These are phyloP conservation scores for Rhizopogon salebrosus DNA, from an alignment of 768 basidiomycete species.

Conservation along the genomic window DNA sequence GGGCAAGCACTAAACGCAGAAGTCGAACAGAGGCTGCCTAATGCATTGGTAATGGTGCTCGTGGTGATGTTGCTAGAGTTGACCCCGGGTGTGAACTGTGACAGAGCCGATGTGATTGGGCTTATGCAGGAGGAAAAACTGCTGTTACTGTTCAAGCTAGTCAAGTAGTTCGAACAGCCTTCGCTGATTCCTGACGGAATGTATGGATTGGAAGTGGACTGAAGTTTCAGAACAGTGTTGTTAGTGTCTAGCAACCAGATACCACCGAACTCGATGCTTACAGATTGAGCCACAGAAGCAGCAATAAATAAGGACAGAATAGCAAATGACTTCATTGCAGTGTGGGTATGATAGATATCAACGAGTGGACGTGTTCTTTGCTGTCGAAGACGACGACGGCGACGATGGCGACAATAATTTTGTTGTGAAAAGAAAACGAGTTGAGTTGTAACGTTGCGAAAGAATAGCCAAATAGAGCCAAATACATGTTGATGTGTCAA, in stretches of 20 bases:
- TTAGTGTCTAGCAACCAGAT: neutral
- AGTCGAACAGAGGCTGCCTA: constrained; percentile 52
- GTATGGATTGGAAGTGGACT: constrained; percentile 38
- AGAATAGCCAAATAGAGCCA: neutral
- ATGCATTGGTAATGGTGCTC: constrained; percentile 42
- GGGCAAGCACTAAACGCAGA: constrained; percentile 47
- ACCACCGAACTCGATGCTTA: constrained; percentile 10
- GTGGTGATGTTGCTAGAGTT: constrained; percentile 35
- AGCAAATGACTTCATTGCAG: constrained; percentile 48
- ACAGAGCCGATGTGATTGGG: constrained; percentile 55
- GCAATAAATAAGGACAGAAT: constrained; percentile 47
- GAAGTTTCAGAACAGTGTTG: neutral
- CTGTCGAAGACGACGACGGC: constrained; percentile 30
- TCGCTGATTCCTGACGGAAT: constrained; percentile 65
- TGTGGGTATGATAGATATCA: constrained; percentile 19
- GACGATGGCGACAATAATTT: constrained; percentile 3
- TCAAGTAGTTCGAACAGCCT: constrained; percentile 55
- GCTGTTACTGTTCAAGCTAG: constrained; percentile 54
- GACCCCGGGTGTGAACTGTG: constrained; percentile 44
- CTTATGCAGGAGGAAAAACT: constrained; percentile 55
- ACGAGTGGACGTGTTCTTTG: constrained; percentile 35
- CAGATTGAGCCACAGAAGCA: constrained; percentile 47
- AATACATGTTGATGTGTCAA: too few relatives aligned
- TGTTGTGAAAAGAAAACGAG: constrained; percentile 4
- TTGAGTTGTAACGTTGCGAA: neutral